Base-by-base conservation (phyloP, 345 rosid genomes). In the Psidium friedrichsthalianum region DNA sequence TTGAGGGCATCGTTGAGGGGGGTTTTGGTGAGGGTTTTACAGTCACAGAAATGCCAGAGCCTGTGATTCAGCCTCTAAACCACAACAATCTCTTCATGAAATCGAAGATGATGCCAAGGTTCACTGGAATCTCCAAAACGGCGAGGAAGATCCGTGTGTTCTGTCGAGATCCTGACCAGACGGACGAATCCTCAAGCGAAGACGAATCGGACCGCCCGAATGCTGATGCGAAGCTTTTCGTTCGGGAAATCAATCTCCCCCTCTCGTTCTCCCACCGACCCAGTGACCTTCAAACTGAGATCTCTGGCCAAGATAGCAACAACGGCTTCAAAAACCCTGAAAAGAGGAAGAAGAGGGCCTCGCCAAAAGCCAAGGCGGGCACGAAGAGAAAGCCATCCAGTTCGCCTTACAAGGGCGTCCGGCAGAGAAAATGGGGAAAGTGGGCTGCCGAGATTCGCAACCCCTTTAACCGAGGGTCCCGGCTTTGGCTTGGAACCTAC, bases 401-500 rank as follows among this genome's bases (percentile, higher is more conserved):
- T 54, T 59, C 89, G 57, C 87, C 85, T 7, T 57, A 78, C 83
- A 87, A 83, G 78, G 99, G 99, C 51, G 95, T 96, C 76, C 89
- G 99, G 87, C 97, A 88, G 83, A 89, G 99, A 74, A 93, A 92
- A 84, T 97, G 99, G 95, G 99, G 99, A 0, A 97, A 90, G 85
- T 96, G 95, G 96, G 95, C 97, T n/a, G 99, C 99, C 55, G 98
- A 95, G 89, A 94, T 96, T 74, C 84, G 90, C 8, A 91, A 96
- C 85, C 99, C 99, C 6, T 24, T 92, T 29, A 90, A 90, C 57
- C 92, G 86, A 59, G 87, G 87, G 0, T 74, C 83, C 58, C 93
- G 95, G 85, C 86, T 86, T 55, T 97, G 99, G 99, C 89, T 97
- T 89, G 99, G 99, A 69, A 96, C 99, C 56, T 97, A 82, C 83